Conservation (phyloP, 257 asterid genomes). For the Penstemon davidsonii region DNA sequence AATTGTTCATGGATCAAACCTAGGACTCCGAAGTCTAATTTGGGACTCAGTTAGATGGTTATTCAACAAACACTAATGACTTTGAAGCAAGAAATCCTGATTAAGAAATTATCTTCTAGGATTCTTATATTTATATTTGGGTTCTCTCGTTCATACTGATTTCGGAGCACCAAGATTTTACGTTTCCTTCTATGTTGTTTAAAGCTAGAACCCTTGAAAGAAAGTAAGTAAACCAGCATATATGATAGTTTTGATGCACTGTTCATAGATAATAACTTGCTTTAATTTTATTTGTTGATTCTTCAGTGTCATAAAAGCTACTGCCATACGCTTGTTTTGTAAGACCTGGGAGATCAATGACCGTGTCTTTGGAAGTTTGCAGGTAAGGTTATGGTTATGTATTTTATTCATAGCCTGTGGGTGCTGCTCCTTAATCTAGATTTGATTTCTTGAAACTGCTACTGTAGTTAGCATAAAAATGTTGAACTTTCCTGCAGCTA, state of each 20-base stretch:
- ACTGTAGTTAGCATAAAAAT: neutral
- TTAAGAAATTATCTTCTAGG: neutral
- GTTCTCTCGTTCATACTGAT: conserved; percentile 12
- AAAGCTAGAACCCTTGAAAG: neutral
- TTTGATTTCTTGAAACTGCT: conserved; percentile 6
- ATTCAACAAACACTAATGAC: neutral
- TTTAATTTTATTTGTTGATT: conserved; percentile 25
- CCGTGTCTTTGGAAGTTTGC: conserved; percentile 86
- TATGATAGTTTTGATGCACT: conserved; percentile 11
- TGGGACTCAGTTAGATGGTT: neutral
- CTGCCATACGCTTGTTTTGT: conserved; percentile 84
- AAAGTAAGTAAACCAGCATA: neutral
- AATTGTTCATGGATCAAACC: neutral
- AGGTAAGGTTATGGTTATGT: conserved; percentile 52
- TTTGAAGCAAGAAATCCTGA: neutral
- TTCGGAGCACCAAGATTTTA: conserved; percentile 11
- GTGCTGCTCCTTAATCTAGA: conserved; percentile 23
- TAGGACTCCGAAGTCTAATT: neutral
- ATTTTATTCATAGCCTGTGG: conserved; percentile 7
- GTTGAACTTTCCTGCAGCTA: conserved; percentile 5
- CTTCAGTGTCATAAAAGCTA: conserved; percentile 69
- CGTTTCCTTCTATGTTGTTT: conserved; percentile 3
- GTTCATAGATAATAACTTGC: conserved; percentile 14
- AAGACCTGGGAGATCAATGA: conserved; percentile 95
- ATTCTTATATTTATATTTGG: neutral